These are phyloP conservation scores for Ogataea glucozyma DNA, from an alignment of 805 yeast genomes.

Conservation along the genomic window DNA sequence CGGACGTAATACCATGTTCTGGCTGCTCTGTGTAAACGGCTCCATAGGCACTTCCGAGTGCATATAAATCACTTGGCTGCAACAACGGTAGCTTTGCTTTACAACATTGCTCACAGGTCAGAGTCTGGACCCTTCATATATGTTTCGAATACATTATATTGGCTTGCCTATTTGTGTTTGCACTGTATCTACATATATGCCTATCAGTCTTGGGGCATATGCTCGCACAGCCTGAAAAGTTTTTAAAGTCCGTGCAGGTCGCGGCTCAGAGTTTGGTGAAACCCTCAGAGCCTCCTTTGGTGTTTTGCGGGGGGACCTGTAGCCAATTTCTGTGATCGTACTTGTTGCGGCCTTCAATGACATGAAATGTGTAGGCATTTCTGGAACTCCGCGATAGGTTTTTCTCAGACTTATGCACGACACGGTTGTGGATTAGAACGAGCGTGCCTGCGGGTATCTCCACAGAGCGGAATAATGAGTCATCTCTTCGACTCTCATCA, in stretches of 20 bases:
- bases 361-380: slow-evolving; percentile 78
- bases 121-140: no score
- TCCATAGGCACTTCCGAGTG: no score
- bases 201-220: no score
- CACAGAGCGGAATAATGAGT: slow-evolving; percentile 47
- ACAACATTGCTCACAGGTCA: no score
- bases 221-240: no score
- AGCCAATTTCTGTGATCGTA: slow-evolving; percentile 75
- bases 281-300: slow-evolving; percentile 53
- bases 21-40: no score
- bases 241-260: not conserved
- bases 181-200: no score
- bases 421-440: slow-evolving; percentile 69
- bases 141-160: no score
- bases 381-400: slow-evolving; percentile 59
- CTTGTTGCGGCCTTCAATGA: slow-evolving; percentile 63
- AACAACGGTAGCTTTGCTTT: no score
- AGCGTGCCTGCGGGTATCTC: slow-evolving; percentile 73
- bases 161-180: no score
- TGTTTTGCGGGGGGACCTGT: slow-evolving; percentile 61
- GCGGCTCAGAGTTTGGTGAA: slow-evolving; percentile 50
- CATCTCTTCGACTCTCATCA: slow-evolving; percentile 35
- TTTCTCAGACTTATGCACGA: slow-evolving; percentile 68
- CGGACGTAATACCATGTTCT: no score
- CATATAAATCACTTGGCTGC: no score